Base-by-base conservation (phyloP, 2,329 filamentous ascomycete genomes). In the Fusarium xylarioides region DNA sequence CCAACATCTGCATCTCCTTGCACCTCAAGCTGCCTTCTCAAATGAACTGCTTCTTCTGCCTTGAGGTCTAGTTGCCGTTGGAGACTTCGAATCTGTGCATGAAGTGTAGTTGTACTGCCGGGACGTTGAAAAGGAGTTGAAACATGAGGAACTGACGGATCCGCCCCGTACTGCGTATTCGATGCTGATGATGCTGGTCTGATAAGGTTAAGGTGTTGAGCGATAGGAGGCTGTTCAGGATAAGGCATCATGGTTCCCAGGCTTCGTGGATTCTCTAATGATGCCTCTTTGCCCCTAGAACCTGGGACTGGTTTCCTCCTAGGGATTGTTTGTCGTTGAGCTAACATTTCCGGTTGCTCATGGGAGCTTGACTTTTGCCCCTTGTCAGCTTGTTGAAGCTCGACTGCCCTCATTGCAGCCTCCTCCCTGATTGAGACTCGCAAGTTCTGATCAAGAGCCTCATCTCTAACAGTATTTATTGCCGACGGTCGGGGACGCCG, bases 71-170 rank as follows among this genome's bases (percentile, higher is more conserved):
- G 76, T 46, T 86, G 85, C 5, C 79, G 81, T 71, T 87, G 86
- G 12, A 91, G 82, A 28, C 72, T 82, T 21, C 84, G 82, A 19
- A 90, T 85, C 71, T 88, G 87, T 0, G 80, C 78, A 73, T 89
- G 84, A 7, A 89, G 79, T 7, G 82, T 67, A 4, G 81, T 82
- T 5, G 80, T 79, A 37, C 79, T 79, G 16, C 76, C 66, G 16
- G 75, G 65, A 34, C 76, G 73, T 40, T 75, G 74, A 32, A 72
- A 76, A 23, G 72, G 69, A 9, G 73, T 53, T 8, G 58, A 53
- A 11, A 42, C 49, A 7, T 50, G 66, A 21, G 67, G 43, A 21
- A 66, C 23, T n/a, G 11, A 21, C 12, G 49, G 23, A 10, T 73
- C 68, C 7, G 35, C 5, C 7, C 58, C 55, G 11, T 63, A 43